These are phyloP conservation scores for Chytridium lagenaria DNA, from an alignment of 371 early-diverging fungal genomes.

Conservation along the genomic window DNA sequence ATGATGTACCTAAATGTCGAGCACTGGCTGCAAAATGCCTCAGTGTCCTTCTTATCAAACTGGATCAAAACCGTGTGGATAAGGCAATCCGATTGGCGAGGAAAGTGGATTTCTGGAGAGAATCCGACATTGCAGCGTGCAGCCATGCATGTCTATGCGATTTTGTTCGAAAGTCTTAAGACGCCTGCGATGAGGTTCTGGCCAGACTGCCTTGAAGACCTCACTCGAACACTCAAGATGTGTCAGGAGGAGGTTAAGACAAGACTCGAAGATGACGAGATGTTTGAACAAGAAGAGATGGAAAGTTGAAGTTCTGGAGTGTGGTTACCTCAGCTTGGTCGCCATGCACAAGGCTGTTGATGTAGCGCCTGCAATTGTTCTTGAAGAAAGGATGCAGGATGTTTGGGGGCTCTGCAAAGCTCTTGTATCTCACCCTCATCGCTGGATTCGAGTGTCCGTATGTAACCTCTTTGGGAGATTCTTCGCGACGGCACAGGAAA, in stretches of 20 bases:
- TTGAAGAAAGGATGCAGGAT: neutral
- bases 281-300: neutral
- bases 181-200: conserved; percentile 54
- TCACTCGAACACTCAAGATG: conserved; percentile 55
- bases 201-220: conserved; percentile 54
- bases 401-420: conserved; percentile 26
- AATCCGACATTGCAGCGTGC: conserved; percentile 50
- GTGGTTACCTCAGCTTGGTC: conserved; percentile 15
- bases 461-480: conserved; percentile 77
- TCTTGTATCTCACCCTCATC: conserved; percentile 70
- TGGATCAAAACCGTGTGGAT: conserved; percentile 40
- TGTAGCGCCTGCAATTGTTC: neutral
- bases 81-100: conserved; percentile 53
- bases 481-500: conserved; percentile 61
- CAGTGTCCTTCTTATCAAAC: conserved; percentile 66
- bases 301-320: conserved; percentile 11
- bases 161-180: conserved; percentile 77
- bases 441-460: conserved; percentile 81
- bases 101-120: conserved; percentile 68
- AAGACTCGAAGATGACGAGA: neutral
- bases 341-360: conserved; percentile 16
- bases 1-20: conserved; percentile 88
- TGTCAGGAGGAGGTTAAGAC: neutral
- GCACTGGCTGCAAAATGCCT: conserved; percentile 83
- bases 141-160: conserved; percentile 84